phyloP scores from a whole-genome alignment of 345 rosid genomes.

The Moricandia moricandioides region DNA sequence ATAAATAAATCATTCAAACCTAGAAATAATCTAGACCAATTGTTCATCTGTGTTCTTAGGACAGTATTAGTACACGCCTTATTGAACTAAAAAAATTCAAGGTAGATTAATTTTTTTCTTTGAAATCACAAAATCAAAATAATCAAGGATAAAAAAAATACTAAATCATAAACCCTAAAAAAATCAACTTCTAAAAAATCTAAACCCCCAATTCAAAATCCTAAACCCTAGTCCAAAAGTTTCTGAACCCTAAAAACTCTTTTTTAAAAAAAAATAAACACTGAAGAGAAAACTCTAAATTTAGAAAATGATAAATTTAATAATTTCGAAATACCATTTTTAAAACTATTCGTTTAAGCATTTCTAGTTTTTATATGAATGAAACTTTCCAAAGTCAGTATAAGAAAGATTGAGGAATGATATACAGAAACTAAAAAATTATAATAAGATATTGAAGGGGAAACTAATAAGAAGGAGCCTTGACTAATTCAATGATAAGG shows the following conservation, averaged over 20 bases:
- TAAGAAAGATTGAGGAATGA: neutral
- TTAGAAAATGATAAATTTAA: neutral
- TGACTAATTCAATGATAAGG: slow-evolving; percentile 33
- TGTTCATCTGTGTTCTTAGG: neutral
- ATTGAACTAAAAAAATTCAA: neutral
- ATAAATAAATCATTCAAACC: neutral
- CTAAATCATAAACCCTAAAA: neutral
- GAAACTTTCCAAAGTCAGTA: neutral
- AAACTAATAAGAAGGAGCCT: slow-evolving; percentile 14
- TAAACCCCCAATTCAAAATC: neutral
- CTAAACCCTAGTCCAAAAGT: neutral
- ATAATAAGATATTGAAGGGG: neutral
- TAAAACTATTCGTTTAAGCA: neutral
- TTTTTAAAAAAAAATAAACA: neutral
- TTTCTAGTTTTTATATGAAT: neutral
- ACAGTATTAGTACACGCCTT: neutral
- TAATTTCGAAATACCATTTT: neutral
- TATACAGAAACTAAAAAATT: neutral
- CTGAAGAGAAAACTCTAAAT: neutral
- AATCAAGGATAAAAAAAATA: neutral
- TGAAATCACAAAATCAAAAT: neutral
- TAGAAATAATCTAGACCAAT: neutral
- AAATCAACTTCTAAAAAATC: neutral
- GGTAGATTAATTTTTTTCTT: neutral
- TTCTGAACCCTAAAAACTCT: neutral